phyloP scores from a whole-genome alignment of 2,329 filamentous ascomycete genomes.

The Alternaria arbusti region DNA sequence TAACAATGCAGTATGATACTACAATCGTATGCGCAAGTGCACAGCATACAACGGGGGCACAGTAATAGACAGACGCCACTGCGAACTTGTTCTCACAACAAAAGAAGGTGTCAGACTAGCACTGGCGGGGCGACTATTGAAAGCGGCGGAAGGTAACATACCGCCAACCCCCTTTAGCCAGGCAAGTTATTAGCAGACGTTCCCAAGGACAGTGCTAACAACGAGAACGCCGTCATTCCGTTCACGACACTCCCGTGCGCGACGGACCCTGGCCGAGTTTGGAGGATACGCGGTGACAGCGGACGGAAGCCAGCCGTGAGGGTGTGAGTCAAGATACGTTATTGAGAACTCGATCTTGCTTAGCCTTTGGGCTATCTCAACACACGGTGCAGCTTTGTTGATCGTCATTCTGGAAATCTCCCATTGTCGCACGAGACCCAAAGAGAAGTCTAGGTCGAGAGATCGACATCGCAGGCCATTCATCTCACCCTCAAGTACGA shows the following conservation, averaged over 20 bases:
- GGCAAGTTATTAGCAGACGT: neutral
- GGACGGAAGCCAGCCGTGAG: neutral
- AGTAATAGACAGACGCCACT: neutral
- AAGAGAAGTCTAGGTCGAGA: slow-evolving; percentile 1
- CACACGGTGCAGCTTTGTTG: neutral
- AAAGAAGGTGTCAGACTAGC: neutral
- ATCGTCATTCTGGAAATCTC: neutral
- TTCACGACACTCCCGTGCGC: neutral
- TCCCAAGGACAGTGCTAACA: neutral
- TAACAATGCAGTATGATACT: neutral
- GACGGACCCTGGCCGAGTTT: neutral
- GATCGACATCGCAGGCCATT: slow-evolving; percentile 3
- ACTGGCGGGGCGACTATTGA: neutral
- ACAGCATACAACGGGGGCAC: neutral
- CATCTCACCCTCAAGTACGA: neutral
- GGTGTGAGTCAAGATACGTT: neutral
- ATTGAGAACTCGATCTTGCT: neutral
- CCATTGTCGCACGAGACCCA: neutral
- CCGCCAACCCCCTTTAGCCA: neutral
- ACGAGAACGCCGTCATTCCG: neutral
- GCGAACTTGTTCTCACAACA: neutral
- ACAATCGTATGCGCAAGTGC: neutral
- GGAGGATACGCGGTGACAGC: neutral
- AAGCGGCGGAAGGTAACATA: neutral
- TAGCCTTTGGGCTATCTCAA: neutral